A percentile compares a stretch with the other conserved stretches of the same genome.
Conservation (phyloP, 1,139 yeast species). For the Candida sp. region DNA sequence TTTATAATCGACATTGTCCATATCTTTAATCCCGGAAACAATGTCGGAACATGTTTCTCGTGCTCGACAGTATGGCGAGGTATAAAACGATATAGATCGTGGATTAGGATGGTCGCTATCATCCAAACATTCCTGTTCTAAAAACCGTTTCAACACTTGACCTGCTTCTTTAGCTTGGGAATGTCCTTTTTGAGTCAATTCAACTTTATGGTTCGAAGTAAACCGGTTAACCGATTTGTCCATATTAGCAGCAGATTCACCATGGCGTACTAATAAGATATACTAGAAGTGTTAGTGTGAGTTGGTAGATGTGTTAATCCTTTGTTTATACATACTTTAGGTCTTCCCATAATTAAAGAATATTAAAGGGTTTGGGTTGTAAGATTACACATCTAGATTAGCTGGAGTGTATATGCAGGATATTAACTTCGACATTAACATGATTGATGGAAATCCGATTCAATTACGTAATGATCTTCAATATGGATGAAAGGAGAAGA, state of each 20-base stretch:
- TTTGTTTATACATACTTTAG: conserved; percentile 45
- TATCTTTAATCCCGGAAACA: conserved; percentile 53
- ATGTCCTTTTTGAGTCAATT: conserved; percentile 67
- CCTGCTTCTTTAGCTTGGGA: conserved; percentile 73
- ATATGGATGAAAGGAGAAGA: too few species aligned
- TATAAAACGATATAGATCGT: conserved; percentile 54
- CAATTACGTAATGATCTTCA: too few species aligned
- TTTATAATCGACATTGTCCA: conserved; percentile 45
- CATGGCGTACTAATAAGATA: conserved; percentile 80
- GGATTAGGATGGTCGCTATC: conserved; percentile 16
- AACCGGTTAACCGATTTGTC: conserved; percentile 76
- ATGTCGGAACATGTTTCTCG: conserved; percentile 76
- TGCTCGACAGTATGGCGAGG: conserved; percentile 82
- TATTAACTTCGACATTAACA: not conserved
- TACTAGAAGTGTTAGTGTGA: conserved; percentile 31
- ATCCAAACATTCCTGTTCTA: conserved; percentile 47
- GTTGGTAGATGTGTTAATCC: too few species aligned
- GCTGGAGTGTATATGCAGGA: not conserved
- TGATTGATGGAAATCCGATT: not conserved
- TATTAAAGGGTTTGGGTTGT: too few species aligned
- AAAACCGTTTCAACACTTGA: conserved; percentile 44
- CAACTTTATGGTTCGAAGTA: conserved; percentile 76
- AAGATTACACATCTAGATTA: too few species aligned
- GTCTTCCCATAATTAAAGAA: conserved; percentile 45
- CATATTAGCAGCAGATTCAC: conserved; percentile 85